A percentile compares a stretch with the other conserved stretches of the same genome.
phyloP scores from a whole-genome alignment of 2,329 filamentous ascomycete genomes.

The Pseudogymnoascus sp. region DNA sequence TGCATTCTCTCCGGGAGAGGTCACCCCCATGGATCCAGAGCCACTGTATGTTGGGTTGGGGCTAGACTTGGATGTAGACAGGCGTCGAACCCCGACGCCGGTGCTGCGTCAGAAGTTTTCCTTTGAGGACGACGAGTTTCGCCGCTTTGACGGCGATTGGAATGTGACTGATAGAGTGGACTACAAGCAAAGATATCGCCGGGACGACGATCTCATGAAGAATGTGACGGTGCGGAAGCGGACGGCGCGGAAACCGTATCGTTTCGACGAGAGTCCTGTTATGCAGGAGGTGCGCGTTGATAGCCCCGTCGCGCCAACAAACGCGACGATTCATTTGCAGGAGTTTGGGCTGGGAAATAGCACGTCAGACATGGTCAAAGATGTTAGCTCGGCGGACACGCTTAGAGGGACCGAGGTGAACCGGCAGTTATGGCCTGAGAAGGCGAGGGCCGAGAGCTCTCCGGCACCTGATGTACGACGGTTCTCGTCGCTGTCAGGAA shows the following conservation, averaged over 20 bases:
- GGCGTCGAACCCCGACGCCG: slow-evolving; percentile 22
- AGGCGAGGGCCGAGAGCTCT: slow-evolving; percentile 20
- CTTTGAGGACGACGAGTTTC: slow-evolving; percentile 4
- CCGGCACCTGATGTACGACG: slow-evolving; percentile 35
- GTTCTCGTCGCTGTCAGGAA: slow-evolving; percentile 47
- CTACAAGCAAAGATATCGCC: slow-evolving; percentile 27
- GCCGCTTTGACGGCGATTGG: slow-evolving; percentile 52
- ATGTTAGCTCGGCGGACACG: neutral
- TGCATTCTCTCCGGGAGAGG: slow-evolving; percentile 4
- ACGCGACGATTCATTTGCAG: slow-evolving; percentile 37
- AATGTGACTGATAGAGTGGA: slow-evolving; percentile 29
- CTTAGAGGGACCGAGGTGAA: neutral
- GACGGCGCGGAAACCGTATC: slow-evolving; percentile 16
- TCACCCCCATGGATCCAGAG: slow-evolving; percentile 10
- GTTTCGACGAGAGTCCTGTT: slow-evolving; percentile 24
- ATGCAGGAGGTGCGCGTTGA: slow-evolving; percentile 40
- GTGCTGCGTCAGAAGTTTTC: slow-evolving; percentile 1
- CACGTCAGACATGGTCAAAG: slow-evolving; percentile 29
- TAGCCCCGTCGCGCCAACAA: slow-evolving; percentile 40
- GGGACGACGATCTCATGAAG: slow-evolving; percentile 46
- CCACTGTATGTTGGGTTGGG: slow-evolving; percentile 27
- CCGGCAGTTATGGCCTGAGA: slow-evolving; percentile 11
- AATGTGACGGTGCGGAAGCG: slow-evolving; percentile 47
- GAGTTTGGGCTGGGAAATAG: slow-evolving; percentile 40
- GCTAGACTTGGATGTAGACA: slow-evolving; percentile 33